Evolutionary conservation across 768 basidiomycete species (phyloP).

Genomic region (Lactifluus pinguis): DNA sequence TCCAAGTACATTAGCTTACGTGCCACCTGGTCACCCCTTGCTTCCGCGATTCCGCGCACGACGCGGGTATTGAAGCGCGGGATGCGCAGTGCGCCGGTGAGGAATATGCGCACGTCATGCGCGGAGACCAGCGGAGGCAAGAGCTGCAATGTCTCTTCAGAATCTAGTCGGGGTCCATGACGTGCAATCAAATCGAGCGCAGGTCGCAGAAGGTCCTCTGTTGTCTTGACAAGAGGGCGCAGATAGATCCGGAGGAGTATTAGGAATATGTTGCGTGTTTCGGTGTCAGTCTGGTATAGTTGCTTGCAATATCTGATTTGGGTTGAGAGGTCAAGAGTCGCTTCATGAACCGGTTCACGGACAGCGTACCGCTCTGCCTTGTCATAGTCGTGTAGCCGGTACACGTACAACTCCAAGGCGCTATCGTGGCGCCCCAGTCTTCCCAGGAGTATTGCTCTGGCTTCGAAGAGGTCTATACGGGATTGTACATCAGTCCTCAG

Average conservation of each 20-base stretch:
- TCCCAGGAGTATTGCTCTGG: slow-evolving; percentile 85
- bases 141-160: slow-evolving; percentile 73
- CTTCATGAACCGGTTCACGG: neutral
- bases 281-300: slow-evolving; percentile 51
- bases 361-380: slow-evolving; percentile 81
- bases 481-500: neutral
- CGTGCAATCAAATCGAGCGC: slow-evolving; percentile 83
- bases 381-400: slow-evolving; percentile 69
- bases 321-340: neutral
- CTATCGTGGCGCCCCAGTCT: slow-evolving; percentile 86
- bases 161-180: slow-evolving; percentile 75
- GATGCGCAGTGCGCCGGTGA: slow-evolving; percentile 58
- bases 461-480: slow-evolving; percentile 72
- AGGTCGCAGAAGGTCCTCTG: slow-evolving; percentile 57
- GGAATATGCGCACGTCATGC: slow-evolving; percentile 67
- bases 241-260: slow-evolving; percentile 84
- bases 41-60: slow-evolving; percentile 58
- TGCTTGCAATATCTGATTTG: slow-evolving; percentile 77
- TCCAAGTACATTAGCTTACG: slow-evolving; percentile 67
- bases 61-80: slow-evolving; percentile 64
- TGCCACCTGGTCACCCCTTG: slow-evolving; percentile 71
- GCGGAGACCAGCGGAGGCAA: slow-evolving; percentile 87
- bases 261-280: slow-evolving; percentile 63
- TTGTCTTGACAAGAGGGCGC: slow-evolving; percentile 47
- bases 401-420: slow-evolving; percentile 91